These are phyloP conservation scores for Populus pruinosa DNA, from an alignment of 345 rosid genomes.

Conservation along the genomic window DNA sequence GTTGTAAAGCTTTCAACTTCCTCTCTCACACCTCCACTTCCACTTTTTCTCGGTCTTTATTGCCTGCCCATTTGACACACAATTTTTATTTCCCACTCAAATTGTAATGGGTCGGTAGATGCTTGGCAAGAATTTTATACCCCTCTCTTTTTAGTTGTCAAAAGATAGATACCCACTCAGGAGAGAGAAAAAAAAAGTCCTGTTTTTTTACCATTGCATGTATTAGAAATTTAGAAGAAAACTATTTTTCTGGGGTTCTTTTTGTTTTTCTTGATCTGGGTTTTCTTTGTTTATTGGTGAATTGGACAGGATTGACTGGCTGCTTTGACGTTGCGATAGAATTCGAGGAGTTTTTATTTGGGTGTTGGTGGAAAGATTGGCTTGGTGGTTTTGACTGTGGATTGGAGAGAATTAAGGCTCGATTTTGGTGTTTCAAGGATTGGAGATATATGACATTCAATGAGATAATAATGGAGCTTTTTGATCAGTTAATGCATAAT, in stretches of 20 bases:
- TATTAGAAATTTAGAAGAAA: background rate
- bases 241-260: background rate
- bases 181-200: background rate
- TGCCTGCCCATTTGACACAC: constrained; percentile 33
- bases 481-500: background rate
- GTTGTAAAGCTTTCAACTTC: constrained; percentile 23
- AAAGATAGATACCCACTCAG: constrained; percentile 33
- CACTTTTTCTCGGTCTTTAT: constrained; percentile 28
- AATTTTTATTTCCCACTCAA: constrained; percentile 3
- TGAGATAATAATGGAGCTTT: background rate
- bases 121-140: constrained; percentile 31
- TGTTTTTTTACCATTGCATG: constrained; percentile 7
- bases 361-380: constrained; percentile 2
- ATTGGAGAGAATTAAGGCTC: background rate
- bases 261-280: background rate
- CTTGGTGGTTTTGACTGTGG: constrained; percentile 1
- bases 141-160: constrained; percentile 34
- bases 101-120: constrained; percentile 62
- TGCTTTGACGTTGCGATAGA: background rate
- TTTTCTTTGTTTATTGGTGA: background rate
- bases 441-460: background rate
- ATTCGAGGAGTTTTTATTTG: background rate
- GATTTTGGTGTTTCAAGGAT: background rate
- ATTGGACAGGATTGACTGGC: constrained; percentile 8
- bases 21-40: constrained; percentile 14